Base-by-base conservation (phyloP, 805 yeast genomes). In the Clavispora phyllophila region DNA sequence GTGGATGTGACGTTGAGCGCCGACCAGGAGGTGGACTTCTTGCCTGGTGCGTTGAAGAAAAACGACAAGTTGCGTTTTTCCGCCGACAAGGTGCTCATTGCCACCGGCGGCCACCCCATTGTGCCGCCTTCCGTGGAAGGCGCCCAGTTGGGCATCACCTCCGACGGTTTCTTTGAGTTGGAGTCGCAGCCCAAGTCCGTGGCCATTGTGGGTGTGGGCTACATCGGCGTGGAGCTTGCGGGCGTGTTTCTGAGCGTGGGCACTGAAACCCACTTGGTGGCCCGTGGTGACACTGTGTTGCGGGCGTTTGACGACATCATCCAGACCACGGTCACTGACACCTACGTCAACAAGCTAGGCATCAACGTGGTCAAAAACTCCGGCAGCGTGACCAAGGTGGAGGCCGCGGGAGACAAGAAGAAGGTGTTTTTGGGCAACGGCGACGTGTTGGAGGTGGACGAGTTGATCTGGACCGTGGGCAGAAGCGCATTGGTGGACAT, bases 121-220 rank as follows among this genome's bases (percentile, higher is more conserved):
- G 63, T 78, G 27, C 96, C 97, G 26, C 70, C 72, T 3, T 61
- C 69, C 20, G 79, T 89, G 38, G 83, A 82, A 42, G 98, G 98
- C 39, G 79, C 82, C 39, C 93, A 89, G 57, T 72, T 75, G 45
- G 97, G 96, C 45, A 82, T 80, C 47, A 81, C 84, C 41, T 87
- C 96, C 17, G 96, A 93, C 62, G 96, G 96, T 0, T 93, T 93
- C 63, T 93, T 93, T 60, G 78, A 77, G 49, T 72, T 93, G 51
- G 82, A 77, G 46, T 58, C 68, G 38, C 97, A 90, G 67, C 99
- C 99, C 40, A 83, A 88, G 65, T 76, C 82, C 38, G 98, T 91
- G 23, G 98, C 95, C 1, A 75, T 93, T 47, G 96, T 93, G 10
- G 99, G 99, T 55, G 96, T 96, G 29, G 99, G 99, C 35, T 93